Base-by-base conservation (phyloP, 2,329 filamentous ascomycete genomes). In the Apiospora rasikravindrae region DNA sequence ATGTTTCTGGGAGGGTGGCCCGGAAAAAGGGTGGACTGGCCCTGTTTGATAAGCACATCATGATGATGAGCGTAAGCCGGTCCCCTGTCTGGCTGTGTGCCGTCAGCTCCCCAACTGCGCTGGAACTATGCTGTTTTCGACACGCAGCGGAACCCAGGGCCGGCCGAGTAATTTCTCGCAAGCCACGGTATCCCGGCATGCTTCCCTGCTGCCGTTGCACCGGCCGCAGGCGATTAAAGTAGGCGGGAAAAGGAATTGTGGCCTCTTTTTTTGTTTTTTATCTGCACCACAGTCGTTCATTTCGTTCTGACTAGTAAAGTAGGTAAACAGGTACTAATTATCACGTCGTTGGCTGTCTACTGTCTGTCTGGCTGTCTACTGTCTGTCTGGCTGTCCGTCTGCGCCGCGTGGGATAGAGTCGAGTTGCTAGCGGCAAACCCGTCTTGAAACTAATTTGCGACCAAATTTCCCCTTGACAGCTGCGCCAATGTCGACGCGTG, bases 161-260 rank as follows among this genome's bases (percentile, higher is more conserved):
- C 57, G 57, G 57, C 33, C 57, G 57, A 64, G 57, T 40, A 64
- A 64, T 64, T 64, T 64, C 57, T 64, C 22, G 57, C 57, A 64
- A 64, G 22, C 57, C 57, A 64, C 57, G 57, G 57, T 64, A 64
- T 64, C 57, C 57, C 57, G 33, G 57, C 57, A 64, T n/a, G 33
- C 33, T 37, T 64, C 57, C 57, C 57, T 64, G 57, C 33, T 64
- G 57, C 57, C 57, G 57, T 64, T 40, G 57, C 57, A 64, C 57
- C 57, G 33, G 33, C 57, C 22, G 57, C 33, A 37, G 57, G 3
- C 49, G 57, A 40, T 37, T n/a, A 64, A 24, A 40, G 13, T 40
- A 40, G 33, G 57, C 57, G 10, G 57, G 33, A 40, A 40, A n/a
- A n/a, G 33, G 33, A n/a, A 33, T 22, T 64, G 57, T 64, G 57